A percentile compares a stretch with the other conserved stretches of the same genome.
Conservation (phyloP, 2,329 filamentous ascomycete species). For the Fusarium pseudoanthophilum region DNA sequence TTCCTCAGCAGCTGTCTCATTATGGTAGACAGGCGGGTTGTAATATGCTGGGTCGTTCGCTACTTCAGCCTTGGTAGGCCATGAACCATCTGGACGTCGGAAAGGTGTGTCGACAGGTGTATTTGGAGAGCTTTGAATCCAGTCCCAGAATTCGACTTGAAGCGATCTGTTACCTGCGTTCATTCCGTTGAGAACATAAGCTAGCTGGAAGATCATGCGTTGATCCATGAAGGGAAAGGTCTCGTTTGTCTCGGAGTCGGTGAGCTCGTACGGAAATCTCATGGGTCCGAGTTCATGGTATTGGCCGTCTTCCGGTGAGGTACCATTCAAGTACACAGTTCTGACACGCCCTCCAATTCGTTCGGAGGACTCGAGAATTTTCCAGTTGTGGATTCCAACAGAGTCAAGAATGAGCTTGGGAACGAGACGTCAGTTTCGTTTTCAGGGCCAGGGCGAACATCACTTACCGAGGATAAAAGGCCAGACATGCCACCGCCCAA, state of each 20-base stretch:
- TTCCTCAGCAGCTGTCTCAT: conserved; percentile 40
- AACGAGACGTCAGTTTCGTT: accelerated
- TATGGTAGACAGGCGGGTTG: conserved; percentile 35
- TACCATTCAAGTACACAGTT: conserved; percentile 55
- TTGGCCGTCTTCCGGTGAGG: conserved; percentile 37
- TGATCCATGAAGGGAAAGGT: conserved; percentile 71
- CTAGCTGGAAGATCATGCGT: conserved; percentile 72
- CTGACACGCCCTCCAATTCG: conserved; percentile 56
- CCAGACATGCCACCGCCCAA: conserved; percentile 54
- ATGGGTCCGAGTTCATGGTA: conserved; percentile 69
- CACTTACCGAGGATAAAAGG: not conserved
- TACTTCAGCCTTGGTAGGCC: conserved; percentile 40
- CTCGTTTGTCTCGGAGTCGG: conserved; percentile 62
- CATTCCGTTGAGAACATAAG: conserved; percentile 66
- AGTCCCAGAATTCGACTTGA: conserved; percentile 69
- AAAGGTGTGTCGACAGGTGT: not conserved
- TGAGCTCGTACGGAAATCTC: conserved; percentile 68
- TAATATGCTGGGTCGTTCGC: conserved; percentile 34
- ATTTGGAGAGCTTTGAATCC: conserved; percentile 59
- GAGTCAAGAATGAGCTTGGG: conserved; percentile 53
- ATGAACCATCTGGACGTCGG: conserved; percentile 45
- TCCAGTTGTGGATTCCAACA: conserved; percentile 57
- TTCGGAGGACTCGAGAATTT: conserved; percentile 55
- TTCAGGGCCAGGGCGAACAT: accelerated
- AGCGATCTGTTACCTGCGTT: conserved; percentile 62